Conservation (phyloP, 192 early-diverging fungal species). For the Dissophora ornata region DNA sequence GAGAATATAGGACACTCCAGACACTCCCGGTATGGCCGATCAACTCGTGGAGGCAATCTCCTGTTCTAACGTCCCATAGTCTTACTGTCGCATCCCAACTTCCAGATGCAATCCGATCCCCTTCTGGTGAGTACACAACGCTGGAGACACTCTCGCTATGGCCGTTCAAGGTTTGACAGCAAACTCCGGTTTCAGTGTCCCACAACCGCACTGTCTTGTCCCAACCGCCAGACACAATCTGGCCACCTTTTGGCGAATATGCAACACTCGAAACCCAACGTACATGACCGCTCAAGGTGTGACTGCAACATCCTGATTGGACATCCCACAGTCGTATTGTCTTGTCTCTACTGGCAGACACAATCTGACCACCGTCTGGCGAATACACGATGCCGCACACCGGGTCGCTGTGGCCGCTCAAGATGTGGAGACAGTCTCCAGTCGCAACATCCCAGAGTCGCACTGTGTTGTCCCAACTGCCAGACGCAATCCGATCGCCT, state of each 20-base stretch:
- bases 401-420: neutral
- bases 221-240: conserved; percentile 5
- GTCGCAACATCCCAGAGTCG: neutral
- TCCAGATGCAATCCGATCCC: neutral
- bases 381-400: neutral
- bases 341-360: neutral
- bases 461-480: neutral
- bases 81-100: neutral
- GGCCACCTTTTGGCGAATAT: neutral
- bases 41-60: no score
- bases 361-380: neutral
- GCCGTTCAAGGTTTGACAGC: neutral
- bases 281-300: neutral
- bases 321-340: conserved; percentile 12
- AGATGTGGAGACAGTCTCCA: neutral
- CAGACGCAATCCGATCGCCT: neutral
- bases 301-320: neutral
- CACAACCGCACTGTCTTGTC: conserved; percentile 10
- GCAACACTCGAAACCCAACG: neutral
- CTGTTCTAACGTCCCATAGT: conserved; percentile 4
- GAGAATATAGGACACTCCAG: no score
- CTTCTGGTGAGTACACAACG: neutral
- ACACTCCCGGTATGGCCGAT: no score
- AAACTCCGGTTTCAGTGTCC: neutral
- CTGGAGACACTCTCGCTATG: neutral